Conservation (phyloP, 2,329 filamentous ascomycete species). For the Dactylonectria estremocensis region DNA sequence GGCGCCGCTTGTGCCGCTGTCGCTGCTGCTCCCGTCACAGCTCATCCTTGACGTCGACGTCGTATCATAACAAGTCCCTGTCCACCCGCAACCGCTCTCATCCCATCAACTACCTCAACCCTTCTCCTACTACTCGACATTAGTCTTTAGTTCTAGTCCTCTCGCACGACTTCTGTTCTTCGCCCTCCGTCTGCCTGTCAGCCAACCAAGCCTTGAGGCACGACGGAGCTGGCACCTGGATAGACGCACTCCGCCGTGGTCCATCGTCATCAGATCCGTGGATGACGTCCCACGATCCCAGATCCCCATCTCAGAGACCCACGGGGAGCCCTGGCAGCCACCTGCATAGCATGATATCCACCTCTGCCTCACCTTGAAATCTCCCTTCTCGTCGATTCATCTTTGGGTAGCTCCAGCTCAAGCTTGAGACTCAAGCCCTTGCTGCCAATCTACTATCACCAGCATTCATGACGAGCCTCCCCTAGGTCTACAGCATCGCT, state of each 20-base stretch:
- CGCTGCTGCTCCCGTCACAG: conserved; percentile 13
- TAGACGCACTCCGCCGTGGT: conserved; percentile 34
- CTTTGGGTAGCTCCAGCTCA: conserved; percentile 19
- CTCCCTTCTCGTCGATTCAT: conserved; percentile 14
- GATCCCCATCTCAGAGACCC: conserved; percentile 45
- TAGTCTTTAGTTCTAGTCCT: background rate
- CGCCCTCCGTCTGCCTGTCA: background rate
- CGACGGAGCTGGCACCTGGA: conserved; percentile 31
- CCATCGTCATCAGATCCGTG: conserved; percentile 44
- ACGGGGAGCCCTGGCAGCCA: conserved; percentile 39
- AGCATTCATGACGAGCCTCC: conserved; percentile 44
- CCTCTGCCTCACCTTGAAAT: conserved; percentile 32
- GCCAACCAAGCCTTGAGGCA: background rate
- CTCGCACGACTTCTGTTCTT: conserved; percentile 3
- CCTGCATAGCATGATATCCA: conserved; percentile 46
- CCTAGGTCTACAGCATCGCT: conserved; percentile 44
- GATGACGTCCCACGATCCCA: conserved; percentile 48
- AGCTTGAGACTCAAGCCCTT: conserved; percentile 25
- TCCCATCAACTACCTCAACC: background rate
- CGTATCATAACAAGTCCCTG: conserved; percentile 45
- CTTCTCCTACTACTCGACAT: background rate
- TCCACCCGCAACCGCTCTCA: conserved; percentile 3
- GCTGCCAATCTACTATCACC: conserved; percentile 10
- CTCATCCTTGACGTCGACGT: conserved; percentile 32
- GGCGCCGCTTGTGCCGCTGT: conserved; percentile 36